Percentiles rank a stretch among this genome's conserved stretches.
Conservation (phyloP, 495 filamentous ascomycete genomes). For the Pyrenopolyporus hunteri region DNA sequence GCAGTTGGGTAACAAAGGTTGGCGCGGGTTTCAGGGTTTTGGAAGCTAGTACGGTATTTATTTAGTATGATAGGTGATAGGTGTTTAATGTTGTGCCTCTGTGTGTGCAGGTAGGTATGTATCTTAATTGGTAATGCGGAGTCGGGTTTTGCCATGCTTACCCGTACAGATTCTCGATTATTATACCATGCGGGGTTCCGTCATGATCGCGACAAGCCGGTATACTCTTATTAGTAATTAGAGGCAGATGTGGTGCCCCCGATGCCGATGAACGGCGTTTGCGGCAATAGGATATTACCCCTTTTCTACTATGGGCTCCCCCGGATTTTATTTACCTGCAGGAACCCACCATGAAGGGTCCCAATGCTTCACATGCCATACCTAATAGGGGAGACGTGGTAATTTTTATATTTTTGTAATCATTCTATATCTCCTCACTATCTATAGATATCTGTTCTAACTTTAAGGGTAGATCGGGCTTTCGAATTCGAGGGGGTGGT, state of each 20-base stretch:
- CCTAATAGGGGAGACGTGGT: no score
- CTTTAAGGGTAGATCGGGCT: no score
- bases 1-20: not conserved
- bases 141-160: not conserved
- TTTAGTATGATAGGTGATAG: no score
- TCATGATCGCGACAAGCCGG: not conserved
- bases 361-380: slow-evolving; percentile 9
- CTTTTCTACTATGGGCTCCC: not conserved
- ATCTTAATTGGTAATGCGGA: slow-evolving; percentile 5
- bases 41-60: not conserved
- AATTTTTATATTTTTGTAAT: no score
- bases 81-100: no score
- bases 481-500: no score
- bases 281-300: not conserved
- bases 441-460: no score
- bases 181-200: not conserved
- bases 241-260: not conserved
- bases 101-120: no score
- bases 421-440: no score
- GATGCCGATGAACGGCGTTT: not conserved
- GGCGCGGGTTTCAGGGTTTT: slow-evolving; percentile 7
- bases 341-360: slow-evolving; percentile 16
- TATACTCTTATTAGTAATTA: not conserved
- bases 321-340: slow-evolving; percentile 14
- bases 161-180: not conserved